Base-by-base conservation (phyloP, 73 alveolate species). In the Tetrahymena elliotti region DNA sequence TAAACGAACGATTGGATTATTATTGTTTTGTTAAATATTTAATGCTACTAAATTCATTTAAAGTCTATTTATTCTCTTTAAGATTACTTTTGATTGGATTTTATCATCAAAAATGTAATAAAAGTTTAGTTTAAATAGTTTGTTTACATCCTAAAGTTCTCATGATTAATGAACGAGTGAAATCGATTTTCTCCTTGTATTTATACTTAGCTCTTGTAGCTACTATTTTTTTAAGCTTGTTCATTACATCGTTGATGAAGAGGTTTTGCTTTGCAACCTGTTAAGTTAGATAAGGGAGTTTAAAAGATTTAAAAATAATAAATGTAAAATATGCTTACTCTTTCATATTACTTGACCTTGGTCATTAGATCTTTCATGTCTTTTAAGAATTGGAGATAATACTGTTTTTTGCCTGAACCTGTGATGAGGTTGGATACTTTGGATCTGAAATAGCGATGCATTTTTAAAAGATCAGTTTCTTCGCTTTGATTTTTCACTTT, bases 371-470 rank as follows among this genome's bases (percentile, higher is more conserved):
- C 93, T 31, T 94, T 94, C 68, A 84, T 31, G 52, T 94, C 93
- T n/a, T 93, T 94, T 52, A 84, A 93, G 47, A 39, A 94, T 40
- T 84, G 34, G 83, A 92, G 93, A 54, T 94, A 94, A 88, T 94
- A 94, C 53, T 94, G 27, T 84, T 83, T 68, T 84, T 94, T 88
- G 4, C 96, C 96, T 34, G 93, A 33, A 84, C 82, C 93, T 8
- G 96, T 88, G 12, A 94, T 94, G 53, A 94, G 40, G 16, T 94
- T 47, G 6, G 96, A 35, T 18, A 94, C 83, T 31, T 94, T 94
- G 40, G 83, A 94, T 47, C 95, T 94, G 16, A 88, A 88, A 39
- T 94, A 94, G 83, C 31, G 93, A 52, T 33, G 37, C n/a, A 94
- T 84, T 94, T 33, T 94, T 33, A 47, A 94, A 88, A 33, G 93